Conservation (phyloP, 371 early-diverging fungal genomes). For the Rhizopus sp. region DNA sequence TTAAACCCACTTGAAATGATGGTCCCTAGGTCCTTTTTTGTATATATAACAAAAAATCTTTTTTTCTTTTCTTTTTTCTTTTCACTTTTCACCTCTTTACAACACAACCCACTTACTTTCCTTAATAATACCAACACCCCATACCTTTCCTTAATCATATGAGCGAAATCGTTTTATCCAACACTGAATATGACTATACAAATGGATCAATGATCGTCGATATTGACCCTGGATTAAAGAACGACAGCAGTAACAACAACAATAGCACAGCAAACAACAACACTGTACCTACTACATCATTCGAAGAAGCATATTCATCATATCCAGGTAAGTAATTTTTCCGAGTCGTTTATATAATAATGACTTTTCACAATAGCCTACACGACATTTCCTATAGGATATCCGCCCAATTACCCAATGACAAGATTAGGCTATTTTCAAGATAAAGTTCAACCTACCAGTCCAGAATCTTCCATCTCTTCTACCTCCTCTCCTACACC, state of each 20-base stretch:
- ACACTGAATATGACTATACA: slow-evolving; percentile 31
- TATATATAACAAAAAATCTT: slow-evolving; percentile 9
- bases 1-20: not conserved
- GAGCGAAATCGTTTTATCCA: slow-evolving; percentile 44
- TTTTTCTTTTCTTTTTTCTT: slow-evolving; percentile 3
- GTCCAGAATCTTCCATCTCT: slow-evolving; percentile 44
- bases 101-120: slow-evolving; percentile 11
- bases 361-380: slow-evolving; percentile 7
- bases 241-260: slow-evolving; percentile 5
- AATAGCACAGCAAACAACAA: slow-evolving; percentile 3
- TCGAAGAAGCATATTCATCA: slow-evolving; percentile 26
- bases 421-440: slow-evolving; percentile 30
- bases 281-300: slow-evolving; percentile 15
- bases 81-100: not conserved
- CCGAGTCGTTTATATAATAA: too few species aligned
- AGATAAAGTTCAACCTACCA: slow-evolving; percentile 25
- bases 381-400: slow-evolving; percentile 33
- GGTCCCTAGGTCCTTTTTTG: slow-evolving; percentile 10
- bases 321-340: slow-evolving; percentile 31
- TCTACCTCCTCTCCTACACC: slow-evolving; percentile 31
- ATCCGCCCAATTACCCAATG: slow-evolving; percentile 8
- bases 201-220: slow-evolving; percentile 35
- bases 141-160: slow-evolving; percentile 22
- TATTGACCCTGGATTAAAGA: slow-evolving; percentile 35
- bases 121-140: slow-evolving; percentile 6